These are phyloP conservation scores for Starmera caribaea DNA, from an alignment of 805 yeast genomes.

Conservation along the genomic window DNA sequence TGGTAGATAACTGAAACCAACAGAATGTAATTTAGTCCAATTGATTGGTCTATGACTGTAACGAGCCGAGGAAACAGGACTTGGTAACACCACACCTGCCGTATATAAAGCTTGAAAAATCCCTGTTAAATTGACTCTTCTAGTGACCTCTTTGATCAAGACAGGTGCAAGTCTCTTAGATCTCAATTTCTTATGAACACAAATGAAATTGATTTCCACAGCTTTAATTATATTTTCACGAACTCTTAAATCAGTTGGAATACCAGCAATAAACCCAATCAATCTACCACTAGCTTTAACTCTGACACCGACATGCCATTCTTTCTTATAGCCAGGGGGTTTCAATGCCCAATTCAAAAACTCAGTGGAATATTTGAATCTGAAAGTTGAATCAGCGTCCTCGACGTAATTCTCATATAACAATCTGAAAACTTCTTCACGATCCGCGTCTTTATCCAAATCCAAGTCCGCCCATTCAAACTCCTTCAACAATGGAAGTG, in stretches of 20 bases:
- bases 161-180: slow-evolving; percentile 93
- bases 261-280: slow-evolving; percentile 88
- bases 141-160: slow-evolving; percentile 84
- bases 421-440: slow-evolving; percentile 71
- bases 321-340: slow-evolving; percentile 84
- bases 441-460: slow-evolving; percentile 40
- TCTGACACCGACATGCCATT: slow-evolving; percentile 92
- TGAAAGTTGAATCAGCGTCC: slow-evolving; percentile 83
- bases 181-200: slow-evolving; percentile 89
- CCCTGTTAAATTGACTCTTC: slow-evolving; percentile 74
- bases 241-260: slow-evolving; percentile 64
- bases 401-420: slow-evolving; percentile 90
- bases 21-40: slow-evolving; percentile 84
- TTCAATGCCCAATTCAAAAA: slow-evolving; percentile 90
- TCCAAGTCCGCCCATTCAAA: slow-evolving; percentile 89
- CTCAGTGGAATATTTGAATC: slow-evolving; percentile 78
- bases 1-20: slow-evolving; percentile 82
- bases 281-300: slow-evolving; percentile 67
- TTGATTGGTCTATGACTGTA: slow-evolving; percentile 91
- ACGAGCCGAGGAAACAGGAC: slow-evolving; percentile 83
- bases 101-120: slow-evolving; percentile 97
- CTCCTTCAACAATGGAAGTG: slow-evolving; percentile 56
- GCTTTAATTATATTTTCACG: slow-evolving; percentile 46
- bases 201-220: slow-evolving; percentile 87
- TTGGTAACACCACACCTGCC: slow-evolving; percentile 84